phyloP scores from a whole-genome alignment of 2,329 filamentous ascomycete genomes.

The Catunica adiposa region DNA sequence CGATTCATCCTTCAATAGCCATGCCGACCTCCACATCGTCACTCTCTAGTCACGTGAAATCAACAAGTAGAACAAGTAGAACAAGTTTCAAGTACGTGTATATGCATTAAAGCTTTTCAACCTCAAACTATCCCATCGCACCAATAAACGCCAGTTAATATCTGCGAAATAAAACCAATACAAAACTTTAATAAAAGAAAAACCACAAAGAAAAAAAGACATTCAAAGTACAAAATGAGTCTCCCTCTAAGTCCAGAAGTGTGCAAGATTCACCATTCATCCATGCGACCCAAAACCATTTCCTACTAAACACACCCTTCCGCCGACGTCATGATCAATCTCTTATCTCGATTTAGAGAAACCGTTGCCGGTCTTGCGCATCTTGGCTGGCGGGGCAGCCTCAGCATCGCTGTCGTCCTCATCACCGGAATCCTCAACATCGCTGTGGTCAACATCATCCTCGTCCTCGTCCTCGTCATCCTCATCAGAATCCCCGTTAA shows the following conservation, averaged over 20 bases:
- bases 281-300: too few species aligned
- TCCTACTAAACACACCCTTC: neutral
- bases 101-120: slow-evolving; percentile 2
- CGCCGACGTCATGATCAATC: neutral
- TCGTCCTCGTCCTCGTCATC: slow-evolving; percentile 34
- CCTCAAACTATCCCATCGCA: neutral
- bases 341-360: slow-evolving; percentile 24
- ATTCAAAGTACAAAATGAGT: neutral
- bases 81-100: neutral
- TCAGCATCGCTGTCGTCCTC: slow-evolving; percentile 37
- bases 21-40: too few species aligned
- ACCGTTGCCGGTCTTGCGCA: slow-evolving; percentile 25
- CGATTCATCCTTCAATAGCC: too few species aligned
- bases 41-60: too few species aligned
- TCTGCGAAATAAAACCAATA: neutral
- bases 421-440: slow-evolving; percentile 39
- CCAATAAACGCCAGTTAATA: neutral
- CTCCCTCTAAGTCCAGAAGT: neutral
- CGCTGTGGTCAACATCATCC: slow-evolving; percentile 43
- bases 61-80: neutral
- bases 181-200: neutral
- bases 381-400: slow-evolving; percentile 30
- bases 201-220: neutral
- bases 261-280: neutral
- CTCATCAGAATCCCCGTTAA: slow-evolving; percentile 28